phyloP scores from a whole-genome alignment of 2,329 filamentous ascomycete species.

The Hymenoscyphus scutula region DNA sequence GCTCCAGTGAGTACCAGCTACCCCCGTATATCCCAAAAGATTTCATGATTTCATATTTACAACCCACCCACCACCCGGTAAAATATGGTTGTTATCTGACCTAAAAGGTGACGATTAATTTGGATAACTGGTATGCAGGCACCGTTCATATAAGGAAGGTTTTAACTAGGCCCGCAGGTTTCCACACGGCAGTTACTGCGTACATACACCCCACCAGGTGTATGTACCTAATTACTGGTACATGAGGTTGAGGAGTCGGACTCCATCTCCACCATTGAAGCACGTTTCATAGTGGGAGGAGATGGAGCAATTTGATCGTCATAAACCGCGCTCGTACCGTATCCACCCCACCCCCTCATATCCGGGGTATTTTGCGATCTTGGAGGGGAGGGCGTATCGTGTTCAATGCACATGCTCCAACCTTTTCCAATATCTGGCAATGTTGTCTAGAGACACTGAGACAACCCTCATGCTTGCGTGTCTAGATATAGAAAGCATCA shows the following conservation, averaged over 20 bases:
- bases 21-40: no score
- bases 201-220: not conserved
- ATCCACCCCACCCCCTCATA: not conserved
- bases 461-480: not conserved
- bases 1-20: not conserved
- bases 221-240: not conserved
- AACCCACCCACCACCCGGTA: no score
- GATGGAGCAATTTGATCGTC: not conserved
- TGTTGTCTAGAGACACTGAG: not conserved
- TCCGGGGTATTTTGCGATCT: constrained; percentile 2
- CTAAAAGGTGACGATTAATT: constrained; percentile 2
- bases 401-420: constrained; percentile 1
- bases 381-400: not conserved
- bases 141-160: constrained; percentile 17
- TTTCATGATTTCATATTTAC: no score
- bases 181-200: not conserved
- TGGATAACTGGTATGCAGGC: constrained; percentile 23
- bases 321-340: not conserved
- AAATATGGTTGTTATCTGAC: not conserved
- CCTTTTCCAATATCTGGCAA: not conserved
- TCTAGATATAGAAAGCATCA: not conserved
- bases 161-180: constrained; percentile 4
- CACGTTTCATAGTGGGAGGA: not conserved
- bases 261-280: not conserved
- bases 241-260: not conserved